Evolutionary conservation across 106 monocot species (phyloP).

Genomic region (Hemerocallis citrina): DNA sequence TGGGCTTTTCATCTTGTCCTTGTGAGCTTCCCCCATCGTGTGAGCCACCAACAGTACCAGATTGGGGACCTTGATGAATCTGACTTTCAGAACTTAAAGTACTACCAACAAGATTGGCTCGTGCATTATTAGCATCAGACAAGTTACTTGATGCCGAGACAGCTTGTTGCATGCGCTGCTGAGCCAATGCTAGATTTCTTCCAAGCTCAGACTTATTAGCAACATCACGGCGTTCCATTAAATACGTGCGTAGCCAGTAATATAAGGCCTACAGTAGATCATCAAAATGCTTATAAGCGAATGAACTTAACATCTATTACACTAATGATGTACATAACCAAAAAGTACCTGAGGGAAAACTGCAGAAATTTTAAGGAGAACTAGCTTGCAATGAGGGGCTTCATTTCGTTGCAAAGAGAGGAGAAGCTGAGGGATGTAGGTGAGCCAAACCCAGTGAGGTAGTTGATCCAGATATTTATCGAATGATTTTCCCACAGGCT

Average conservation of each 20-base stretch:
- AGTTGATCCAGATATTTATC: slow-evolving; percentile 94
- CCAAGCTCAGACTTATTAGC: slow-evolving; percentile 80
- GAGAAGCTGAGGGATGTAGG: slow-evolving; percentile 95
- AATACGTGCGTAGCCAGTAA: slow-evolving; percentile 96
- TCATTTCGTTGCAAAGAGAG: slow-evolving; percentile 94
- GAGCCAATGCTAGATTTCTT: slow-evolving; percentile 59
- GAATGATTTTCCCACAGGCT: slow-evolving; percentile 82
- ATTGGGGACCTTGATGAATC: slow-evolving; percentile 38
- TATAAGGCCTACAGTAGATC: slow-evolving; percentile 69
- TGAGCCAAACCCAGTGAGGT: slow-evolving; percentile 99
- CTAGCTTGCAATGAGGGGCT: slow-evolving; percentile 84
- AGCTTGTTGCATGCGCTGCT: slow-evolving; percentile 74
- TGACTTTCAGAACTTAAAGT: slow-evolving; percentile 42
- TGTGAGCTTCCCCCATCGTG: slow-evolving; percentile 69
- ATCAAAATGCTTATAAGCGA: not conserved
- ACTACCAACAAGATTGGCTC: slow-evolving; percentile 33
- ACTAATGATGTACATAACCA: not conserved
- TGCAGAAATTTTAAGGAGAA: slow-evolving; percentile 80
- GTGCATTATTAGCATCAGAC: slow-evolving; percentile 52
- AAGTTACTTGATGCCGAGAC: slow-evolving; percentile 36
- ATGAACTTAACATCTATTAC: not conserved
- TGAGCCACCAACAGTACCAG: slow-evolving; percentile 24
- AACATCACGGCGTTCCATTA: slow-evolving; percentile 97
- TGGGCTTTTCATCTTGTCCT: slow-evolving; percentile 66
- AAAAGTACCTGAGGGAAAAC: slow-evolving; percentile 80